Evolutionary conservation across 441 rosid species (phyloP).

Genomic region (Caryocar brasiliense): DNA sequence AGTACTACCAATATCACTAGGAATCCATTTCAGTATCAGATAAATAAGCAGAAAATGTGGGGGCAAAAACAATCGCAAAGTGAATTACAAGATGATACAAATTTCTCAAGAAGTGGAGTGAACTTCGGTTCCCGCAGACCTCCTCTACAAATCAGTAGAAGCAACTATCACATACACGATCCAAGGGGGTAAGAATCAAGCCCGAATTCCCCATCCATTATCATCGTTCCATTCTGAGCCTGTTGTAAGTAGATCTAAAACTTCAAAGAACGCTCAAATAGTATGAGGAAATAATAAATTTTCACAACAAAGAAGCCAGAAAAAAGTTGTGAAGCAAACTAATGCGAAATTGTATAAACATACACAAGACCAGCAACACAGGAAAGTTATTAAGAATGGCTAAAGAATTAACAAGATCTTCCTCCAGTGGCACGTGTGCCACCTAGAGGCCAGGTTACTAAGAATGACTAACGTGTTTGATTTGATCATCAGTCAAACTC

Average conservation of each 20-base stretch:
- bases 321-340: too few relatives aligned
- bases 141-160: slow-evolving; percentile 5
- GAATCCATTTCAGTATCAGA: slow-evolving; percentile 10
- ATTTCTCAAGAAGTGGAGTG: neutral
- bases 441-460: too few relatives aligned
- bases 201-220: slow-evolving; percentile 57
- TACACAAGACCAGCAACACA: too few relatives aligned
- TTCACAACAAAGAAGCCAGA: too few relatives aligned
- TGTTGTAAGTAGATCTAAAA: slow-evolving; percentile 29
- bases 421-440: too few relatives aligned
- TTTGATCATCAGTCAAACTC: too few relatives aligned
- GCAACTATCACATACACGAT: slow-evolving; percentile 31
- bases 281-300: too few relatives aligned
- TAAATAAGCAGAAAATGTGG: neutral
- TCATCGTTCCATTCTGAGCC: slow-evolving; percentile 36
- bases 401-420: too few relatives aligned
- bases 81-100: slow-evolving; percentile 17
- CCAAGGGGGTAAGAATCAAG: slow-evolving; percentile 51
- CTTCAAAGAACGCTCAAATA: slow-evolving; percentile 12
- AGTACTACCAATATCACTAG: slow-evolving; percentile 18
- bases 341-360: too few relatives aligned
- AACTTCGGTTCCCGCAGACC: neutral
- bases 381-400: too few relatives aligned
- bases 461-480: too few relatives aligned
- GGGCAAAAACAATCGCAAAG: neutral